Conservation (phyloP, 106 monocot species). For the Dendrobium huoshanense region DNA sequence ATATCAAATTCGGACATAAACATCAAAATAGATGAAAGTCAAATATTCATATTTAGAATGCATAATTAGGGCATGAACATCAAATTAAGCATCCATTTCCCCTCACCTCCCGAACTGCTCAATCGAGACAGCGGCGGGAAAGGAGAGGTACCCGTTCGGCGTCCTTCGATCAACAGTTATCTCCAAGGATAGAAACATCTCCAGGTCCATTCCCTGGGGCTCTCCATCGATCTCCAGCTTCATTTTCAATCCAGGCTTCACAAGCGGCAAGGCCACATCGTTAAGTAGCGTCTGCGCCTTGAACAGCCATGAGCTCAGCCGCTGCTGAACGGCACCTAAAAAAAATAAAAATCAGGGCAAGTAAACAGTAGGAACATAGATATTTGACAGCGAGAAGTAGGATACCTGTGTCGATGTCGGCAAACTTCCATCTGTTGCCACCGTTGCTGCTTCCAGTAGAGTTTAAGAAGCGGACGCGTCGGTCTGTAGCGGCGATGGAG, state of each 20-base stretch:
- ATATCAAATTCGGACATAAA: neutral
- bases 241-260: slow-evolving; percentile 27
- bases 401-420: slow-evolving; percentile 41
- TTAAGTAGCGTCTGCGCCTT: slow-evolving; percentile 51
- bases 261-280: slow-evolving; percentile 54
- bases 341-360: neutral
- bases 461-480: slow-evolving; percentile 5
- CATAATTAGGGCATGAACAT: neutral
- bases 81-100: neutral
- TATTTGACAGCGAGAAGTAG: neutral
- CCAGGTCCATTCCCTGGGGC: slow-evolving; percentile 33
- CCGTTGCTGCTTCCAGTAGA: slow-evolving; percentile 3
- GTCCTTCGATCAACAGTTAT: slow-evolving; percentile 59
- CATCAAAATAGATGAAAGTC: no score
- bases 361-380: neutral
- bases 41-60: no score
- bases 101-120: slow-evolving; percentile 90
- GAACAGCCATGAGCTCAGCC: slow-evolving; percentile 56
- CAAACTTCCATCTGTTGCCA: slow-evolving; percentile 40
- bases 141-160: slow-evolving; percentile 50
- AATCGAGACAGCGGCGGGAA: slow-evolving; percentile 56
- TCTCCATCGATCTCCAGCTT: slow-evolving; percentile 16
- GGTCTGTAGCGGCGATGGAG: neutral
- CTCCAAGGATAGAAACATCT: slow-evolving; percentile 40
- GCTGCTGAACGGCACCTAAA: slow-evolving; percentile 54